A percentile compares a stretch with the other conserved stretches of the same genome.
Evolutionary conservation across 108 stramenopile genomes (phyloP).

Genomic region (Asterionellopsis glacialis): DNA sequence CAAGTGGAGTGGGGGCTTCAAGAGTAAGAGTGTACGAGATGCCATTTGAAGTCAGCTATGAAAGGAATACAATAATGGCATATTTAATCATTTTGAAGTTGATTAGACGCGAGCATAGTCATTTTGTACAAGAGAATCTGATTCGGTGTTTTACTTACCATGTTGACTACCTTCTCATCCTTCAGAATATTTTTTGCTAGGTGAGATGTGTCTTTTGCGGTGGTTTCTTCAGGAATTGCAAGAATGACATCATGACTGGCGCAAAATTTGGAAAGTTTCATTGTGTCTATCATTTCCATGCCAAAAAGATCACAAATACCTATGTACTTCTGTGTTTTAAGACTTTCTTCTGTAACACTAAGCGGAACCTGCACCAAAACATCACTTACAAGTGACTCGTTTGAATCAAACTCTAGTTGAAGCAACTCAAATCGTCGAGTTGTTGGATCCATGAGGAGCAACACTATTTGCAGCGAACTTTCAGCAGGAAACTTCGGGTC

Average conservation of each 20-base stretch:
- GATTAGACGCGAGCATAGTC: neutral
- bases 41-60: constrained; percentile 1
- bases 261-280: constrained; percentile 43
- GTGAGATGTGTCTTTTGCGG: constrained; percentile 34
- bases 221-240: constrained; percentile 56
- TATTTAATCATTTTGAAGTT: neutral
- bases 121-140: neutral
- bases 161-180: constrained; percentile 61
- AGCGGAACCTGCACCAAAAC: constrained; percentile 60
- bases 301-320: constrained; percentile 38
- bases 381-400: constrained; percentile 56
- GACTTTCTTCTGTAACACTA: constrained; percentile 57
- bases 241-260: constrained; percentile 56
- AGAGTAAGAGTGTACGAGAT: constrained; percentile 15
- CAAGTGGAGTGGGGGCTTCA: constrained; percentile 3
- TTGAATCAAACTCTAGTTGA: constrained; percentile 82
- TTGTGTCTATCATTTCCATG: constrained; percentile 26
- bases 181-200: constrained; percentile 66
- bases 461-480: constrained; percentile 47
- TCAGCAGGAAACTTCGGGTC: no score
- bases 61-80: neutral
- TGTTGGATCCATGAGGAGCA: constrained; percentile 74
- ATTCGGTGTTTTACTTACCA: constrained; percentile 50
- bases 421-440: constrained; percentile 78
- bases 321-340: constrained; percentile 43